Evolutionary conservation across 345 rosid genomes (phyloP), one percentile per base, ranked within the genome.

Genomic region (Syzygium aromaticum): DNA sequence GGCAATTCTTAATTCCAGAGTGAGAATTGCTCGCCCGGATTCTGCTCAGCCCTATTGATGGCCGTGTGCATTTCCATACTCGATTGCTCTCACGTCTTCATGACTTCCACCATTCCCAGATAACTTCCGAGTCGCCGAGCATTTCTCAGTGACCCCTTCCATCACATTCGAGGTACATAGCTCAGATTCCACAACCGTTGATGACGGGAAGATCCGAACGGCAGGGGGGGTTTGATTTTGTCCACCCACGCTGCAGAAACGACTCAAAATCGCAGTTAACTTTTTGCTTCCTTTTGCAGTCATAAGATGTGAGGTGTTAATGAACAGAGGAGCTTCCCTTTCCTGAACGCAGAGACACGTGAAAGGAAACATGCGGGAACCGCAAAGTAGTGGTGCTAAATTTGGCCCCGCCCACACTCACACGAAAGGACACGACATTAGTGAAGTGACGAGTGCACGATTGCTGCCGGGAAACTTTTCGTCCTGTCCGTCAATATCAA

Each of bases 1-100:
- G 7, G 7, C 46, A 1, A 1, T 43, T 43, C 46, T 43, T 1
- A 1, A 43, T 43, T 43, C 1, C 46, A 5, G 46, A 0, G 46
- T 43, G 46, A 43, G 43, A 43, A 43, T 1, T 6, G 46, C 46
- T 43, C 46, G 46, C 1, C 46, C 7, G 7, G 46, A 43, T 1
- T 5, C 1, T 43, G 1, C 46, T 43, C 1, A 43, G 46, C 46
- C 46, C 46, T 43, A 43, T 1, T 5, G 1, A 11, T 12, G 3
- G 30, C n/a, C 64, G 1, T 57, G 28, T 7, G 11, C 43, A 30
- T 30, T 2, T 64, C 6, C 11, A 16, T 2, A 38, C 40, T 16
- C 57, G 21, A 21, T 54, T 54, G 57, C 8, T 21, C 57, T 21
- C 25, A 21, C 4, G 57, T 54, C 57, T 22, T 21, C 25, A 54